These are phyloP conservation scores for Penicillium sclerotiorum DNA, from an alignment of 2,329 filamentous ascomycete species.

Conservation along the genomic window DNA sequence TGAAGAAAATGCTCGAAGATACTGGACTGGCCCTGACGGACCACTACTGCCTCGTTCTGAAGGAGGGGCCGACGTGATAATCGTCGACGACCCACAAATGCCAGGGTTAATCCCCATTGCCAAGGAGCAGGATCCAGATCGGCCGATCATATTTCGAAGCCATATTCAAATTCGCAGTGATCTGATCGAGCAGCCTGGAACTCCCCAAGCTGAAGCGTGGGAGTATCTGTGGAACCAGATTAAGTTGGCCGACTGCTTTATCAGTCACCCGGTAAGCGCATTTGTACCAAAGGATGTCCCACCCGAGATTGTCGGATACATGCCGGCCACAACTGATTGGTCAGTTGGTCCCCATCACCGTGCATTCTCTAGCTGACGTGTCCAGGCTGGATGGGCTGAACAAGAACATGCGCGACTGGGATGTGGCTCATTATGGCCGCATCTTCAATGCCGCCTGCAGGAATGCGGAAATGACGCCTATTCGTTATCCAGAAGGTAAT, in stretches of 20 bases:
- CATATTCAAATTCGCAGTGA: constrained; percentile 83
- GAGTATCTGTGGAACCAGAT: constrained; percentile 73
- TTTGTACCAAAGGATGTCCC: constrained; percentile 74
- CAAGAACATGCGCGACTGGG: constrained; percentile 71
- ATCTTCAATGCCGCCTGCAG: constrained; percentile 68
- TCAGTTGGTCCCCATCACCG: constrained; percentile 32
- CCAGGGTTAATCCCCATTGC: constrained; percentile 74
- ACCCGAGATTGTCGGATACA: constrained; percentile 67
- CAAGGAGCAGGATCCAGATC: constrained; percentile 69
- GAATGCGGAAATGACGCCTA: constrained; percentile 54
- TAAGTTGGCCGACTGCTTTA: constrained; percentile 72
- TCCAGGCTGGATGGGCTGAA: constrained; percentile 74
- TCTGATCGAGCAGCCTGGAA: constrained; percentile 63
- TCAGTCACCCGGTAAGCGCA: constrained; percentile 75
- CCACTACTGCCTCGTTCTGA: constrained; percentile 66
- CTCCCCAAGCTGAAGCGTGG: constrained; percentile 75
- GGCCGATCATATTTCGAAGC: constrained; percentile 77
- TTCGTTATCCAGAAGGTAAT: constrained; percentile 43
- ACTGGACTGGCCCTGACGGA: constrained; percentile 71
- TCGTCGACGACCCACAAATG: constrained; percentile 86
- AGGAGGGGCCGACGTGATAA: constrained; percentile 74
- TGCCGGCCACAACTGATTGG: constrained; percentile 83
- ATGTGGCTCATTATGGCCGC: constrained; percentile 72
- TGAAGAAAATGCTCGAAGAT: constrained; percentile 70
- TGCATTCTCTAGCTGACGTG: constrained; percentile 22